Evolutionary conservation across 352 stramenopile genomes (phyloP).

Genomic region (Globisporangium abappressorium): DNA sequence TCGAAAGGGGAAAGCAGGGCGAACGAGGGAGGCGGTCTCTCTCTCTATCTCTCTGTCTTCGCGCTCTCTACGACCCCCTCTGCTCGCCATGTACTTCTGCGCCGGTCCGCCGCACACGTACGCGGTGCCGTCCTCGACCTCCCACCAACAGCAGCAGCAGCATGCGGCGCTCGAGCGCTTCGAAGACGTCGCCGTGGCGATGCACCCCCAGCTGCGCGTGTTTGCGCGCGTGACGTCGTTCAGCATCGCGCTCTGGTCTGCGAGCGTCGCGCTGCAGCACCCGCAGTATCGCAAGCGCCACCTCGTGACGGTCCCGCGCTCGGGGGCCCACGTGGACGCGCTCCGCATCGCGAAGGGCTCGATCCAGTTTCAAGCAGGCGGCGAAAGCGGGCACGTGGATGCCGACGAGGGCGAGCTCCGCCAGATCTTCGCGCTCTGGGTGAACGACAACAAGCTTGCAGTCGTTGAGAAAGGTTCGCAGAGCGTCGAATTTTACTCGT

Average conservation of each 20-base stretch:
- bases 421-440: conserved; percentile 54
- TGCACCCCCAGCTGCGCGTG: conserved; percentile 49
- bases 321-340: conserved; percentile 22
- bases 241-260: conserved; percentile 47
- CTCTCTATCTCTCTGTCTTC: not conserved
- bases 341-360: conserved; percentile 1
- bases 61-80: not conserved
- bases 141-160: not conserved
- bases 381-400: conserved; percentile 1
- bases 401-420: conserved; percentile 16
- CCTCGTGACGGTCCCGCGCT: conserved; percentile 33
- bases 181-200: conserved; percentile 50
- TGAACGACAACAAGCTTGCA: conserved; percentile 49
- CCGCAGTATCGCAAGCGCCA: conserved; percentile 29
- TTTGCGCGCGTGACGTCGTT: conserved; percentile 53
- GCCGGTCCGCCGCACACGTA: conserved; percentile 67
- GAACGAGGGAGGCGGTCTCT: not conserved
- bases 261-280: conserved; percentile 25
- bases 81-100: conserved; percentile 61
- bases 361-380: not conserved
- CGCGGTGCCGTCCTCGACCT: conserved; percentile 15
- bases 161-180: conserved; percentile 17
- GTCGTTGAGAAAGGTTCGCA: conserved; percentile 59
- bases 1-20: not conserved
- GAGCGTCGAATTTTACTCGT: conserved; percentile 69